These are phyloP conservation scores for Aspergillus carbonarius DNA, from an alignment of 2,329 filamentous ascomycete species.

Conservation along the genomic window DNA sequence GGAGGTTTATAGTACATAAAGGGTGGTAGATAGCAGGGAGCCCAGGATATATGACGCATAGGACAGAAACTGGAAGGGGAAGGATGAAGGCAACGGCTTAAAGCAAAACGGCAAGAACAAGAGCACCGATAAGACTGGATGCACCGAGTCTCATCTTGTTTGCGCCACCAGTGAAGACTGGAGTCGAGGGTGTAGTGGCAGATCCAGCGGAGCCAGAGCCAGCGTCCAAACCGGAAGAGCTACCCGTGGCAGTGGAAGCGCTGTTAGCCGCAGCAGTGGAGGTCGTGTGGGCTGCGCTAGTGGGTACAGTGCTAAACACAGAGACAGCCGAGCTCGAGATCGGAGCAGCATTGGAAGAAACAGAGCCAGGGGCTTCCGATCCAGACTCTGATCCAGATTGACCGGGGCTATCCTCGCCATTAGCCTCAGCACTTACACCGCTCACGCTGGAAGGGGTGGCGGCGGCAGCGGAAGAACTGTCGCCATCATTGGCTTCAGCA, in stretches of 20 bases:
- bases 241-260: background rate
- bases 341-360: background rate
- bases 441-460: background rate
- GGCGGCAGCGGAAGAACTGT: background rate
- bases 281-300: background rate
- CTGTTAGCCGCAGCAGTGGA: background rate
- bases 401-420: background rate
- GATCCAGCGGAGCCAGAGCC: conserved; percentile 8
- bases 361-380: no score
- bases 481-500: background rate
- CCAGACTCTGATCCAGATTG: background rate
- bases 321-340: background rate
- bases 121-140: conserved; percentile 15
- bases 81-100: background rate
- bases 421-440: background rate
- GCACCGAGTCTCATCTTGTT: conserved; percentile 17
- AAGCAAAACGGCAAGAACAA: conserved; percentile 19
- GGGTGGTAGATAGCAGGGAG: background rate
- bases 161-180: conserved; percentile 27
- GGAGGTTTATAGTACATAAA: conserved; percentile 1
- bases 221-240: conserved; percentile 1
- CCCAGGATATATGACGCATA: background rate
- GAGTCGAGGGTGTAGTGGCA: conserved; percentile 14
- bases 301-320: background rate
- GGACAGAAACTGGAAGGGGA: background rate